Conservation (phyloP, 139 green algal genomes). For the Chlamydomonas eustigma region DNA sequence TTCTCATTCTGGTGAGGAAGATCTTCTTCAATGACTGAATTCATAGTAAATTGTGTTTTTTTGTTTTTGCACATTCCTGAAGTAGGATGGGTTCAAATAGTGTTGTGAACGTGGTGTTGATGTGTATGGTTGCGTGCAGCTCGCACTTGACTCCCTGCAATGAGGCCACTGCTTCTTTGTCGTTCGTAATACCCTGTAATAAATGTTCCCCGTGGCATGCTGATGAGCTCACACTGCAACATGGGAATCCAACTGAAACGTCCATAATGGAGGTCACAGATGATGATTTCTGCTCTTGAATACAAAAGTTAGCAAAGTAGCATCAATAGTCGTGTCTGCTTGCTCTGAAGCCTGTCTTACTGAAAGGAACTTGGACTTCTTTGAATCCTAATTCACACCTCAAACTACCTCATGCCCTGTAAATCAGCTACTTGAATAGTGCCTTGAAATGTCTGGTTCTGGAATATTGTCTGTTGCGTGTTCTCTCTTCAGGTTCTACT, state of each 20-base stretch:
- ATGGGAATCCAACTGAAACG: too few species aligned
- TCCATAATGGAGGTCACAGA: too few species aligned
- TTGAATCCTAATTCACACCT: background rate
- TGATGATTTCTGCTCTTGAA: too few species aligned
- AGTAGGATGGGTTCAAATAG: background rate
- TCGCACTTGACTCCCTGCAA: background rate
- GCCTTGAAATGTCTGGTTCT: background rate
- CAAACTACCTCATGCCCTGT: background rate
- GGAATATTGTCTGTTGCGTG: background rate
- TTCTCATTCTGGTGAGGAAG: background rate
- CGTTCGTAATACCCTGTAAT: background rate
- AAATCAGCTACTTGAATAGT: background rate
- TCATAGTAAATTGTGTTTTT: background rate
- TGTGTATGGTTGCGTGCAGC: too few species aligned
- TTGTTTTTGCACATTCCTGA: background rate
- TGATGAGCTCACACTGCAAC: too few species aligned
- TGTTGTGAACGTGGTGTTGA: too few species aligned
- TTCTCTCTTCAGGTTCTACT: slow-evolving; percentile 14
- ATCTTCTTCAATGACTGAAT: background rate
- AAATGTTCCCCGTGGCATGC: too few species aligned
- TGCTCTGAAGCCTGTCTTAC: too few species aligned
- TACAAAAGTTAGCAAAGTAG: background rate
- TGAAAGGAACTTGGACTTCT: background rate
- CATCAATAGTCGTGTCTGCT: background rate
- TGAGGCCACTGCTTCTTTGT: background rate